These are phyloP conservation scores for Eremothecium coryli DNA, from an alignment of 1,139 yeast genomes.

Conservation along the genomic window DNA sequence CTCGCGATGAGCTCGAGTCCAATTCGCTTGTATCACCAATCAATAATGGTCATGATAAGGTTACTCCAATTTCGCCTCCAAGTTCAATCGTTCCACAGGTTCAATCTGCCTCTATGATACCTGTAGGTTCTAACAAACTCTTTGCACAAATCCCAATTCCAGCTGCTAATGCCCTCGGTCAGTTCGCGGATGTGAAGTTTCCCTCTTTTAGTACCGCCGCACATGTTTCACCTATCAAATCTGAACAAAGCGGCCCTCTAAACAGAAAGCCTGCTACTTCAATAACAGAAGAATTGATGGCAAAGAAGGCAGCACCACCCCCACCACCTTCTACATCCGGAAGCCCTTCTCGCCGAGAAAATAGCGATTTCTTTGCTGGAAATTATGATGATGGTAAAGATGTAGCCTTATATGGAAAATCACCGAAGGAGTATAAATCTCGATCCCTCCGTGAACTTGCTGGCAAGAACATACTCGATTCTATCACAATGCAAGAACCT, in stretches of 20 bases:
- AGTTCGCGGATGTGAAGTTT: no score
- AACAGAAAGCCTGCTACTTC: no score
- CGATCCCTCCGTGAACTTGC: slow-evolving; percentile 3
- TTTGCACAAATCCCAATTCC: not conserved
- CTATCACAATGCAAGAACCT: not conserved
- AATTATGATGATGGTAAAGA: not conserved
- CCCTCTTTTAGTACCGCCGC: no score
- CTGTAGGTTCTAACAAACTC: not conserved
- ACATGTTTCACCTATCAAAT: no score
- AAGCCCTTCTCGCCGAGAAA: not conserved
- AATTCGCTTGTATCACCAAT: not conserved
- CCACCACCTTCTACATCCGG: slow-evolving; percentile 3
- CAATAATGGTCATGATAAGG: no score
- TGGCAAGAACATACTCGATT: slow-evolving; percentile 1
- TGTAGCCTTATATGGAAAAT: not conserved
- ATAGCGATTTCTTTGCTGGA: not conserved
- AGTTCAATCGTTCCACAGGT: no score
- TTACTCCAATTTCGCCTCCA: no score
- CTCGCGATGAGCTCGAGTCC: not conserved
- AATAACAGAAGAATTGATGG: not conserved
- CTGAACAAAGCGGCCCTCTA: no score
- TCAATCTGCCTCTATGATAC: not conserved
- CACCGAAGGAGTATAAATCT: not conserved
- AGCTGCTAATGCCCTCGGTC: no score
- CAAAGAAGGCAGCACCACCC: slow-evolving; percentile 5